Conservation (phyloP, 2,329 filamentous ascomycete species). For the Beauveria brongniartii region DNA sequence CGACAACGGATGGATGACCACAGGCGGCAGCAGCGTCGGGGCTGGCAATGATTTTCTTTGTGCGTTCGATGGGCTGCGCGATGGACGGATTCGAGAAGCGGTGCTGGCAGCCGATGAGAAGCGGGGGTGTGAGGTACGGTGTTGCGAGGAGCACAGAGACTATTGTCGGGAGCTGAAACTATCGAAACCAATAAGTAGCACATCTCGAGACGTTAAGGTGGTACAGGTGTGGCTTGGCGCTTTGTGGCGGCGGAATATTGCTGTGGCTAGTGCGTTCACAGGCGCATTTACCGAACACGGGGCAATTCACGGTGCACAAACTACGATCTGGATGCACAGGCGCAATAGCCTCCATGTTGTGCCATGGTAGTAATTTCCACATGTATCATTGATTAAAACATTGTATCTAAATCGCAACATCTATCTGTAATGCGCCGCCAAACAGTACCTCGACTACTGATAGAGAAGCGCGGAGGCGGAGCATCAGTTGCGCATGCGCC, state of each 20-base stretch:
- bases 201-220: neutral
- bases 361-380: neutral
- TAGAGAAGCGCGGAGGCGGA: slow-evolving; percentile 6
- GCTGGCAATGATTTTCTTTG: neutral
- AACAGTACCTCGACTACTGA: neutral
- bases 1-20: slow-evolving; percentile 17
- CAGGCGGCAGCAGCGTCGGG: slow-evolving; percentile 2
- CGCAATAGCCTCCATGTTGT: neutral
- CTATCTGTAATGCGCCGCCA: neutral
- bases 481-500: slow-evolving; percentile 9
- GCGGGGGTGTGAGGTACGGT: neutral
- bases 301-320: neutral
- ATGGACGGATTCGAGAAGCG: neutral
- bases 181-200: neutral
- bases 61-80: neutral
- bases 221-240: neutral
- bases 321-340: neutral
- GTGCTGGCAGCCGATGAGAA: neutral
- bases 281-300: neutral
- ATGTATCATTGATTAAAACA: slow-evolving; percentile 11
- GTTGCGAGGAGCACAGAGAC: neutral
- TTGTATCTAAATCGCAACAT: slow-evolving; percentile 7
- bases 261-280: neutral
- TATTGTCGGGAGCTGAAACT: neutral
- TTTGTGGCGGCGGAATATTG: neutral